Evolutionary conservation across 805 yeast genomes (phyloP).

Genomic region (Candida succiphila): DNA sequence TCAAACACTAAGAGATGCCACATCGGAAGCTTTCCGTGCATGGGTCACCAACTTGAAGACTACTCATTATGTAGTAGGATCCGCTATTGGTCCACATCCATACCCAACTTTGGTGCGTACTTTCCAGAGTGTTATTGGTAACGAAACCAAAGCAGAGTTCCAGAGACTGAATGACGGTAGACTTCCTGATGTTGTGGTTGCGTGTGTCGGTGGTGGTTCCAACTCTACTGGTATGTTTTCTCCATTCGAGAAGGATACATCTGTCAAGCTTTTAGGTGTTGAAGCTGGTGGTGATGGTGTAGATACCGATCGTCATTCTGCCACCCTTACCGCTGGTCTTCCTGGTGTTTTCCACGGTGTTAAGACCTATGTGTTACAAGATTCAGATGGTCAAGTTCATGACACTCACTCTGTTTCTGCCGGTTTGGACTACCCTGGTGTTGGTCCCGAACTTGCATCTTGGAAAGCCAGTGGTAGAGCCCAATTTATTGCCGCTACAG

Average conservation of each 20-base stretch:
- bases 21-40: conserved; percentile 89
- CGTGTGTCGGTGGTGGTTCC: conserved; percentile 99
- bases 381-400: conserved; percentile 87
- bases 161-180: conserved; percentile 67
- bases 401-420: conserved; percentile 98
- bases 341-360: conserved; percentile 99
- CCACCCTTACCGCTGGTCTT: conserved; percentile 88
- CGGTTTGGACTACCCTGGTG: conserved; percentile 98
- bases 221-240: conserved; percentile 94
- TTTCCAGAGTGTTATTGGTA: conserved; percentile 95
- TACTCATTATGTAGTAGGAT: conserved; percentile 94
- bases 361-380: conserved; percentile 86
- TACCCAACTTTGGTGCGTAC: conserved; percentile 97
- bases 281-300: conserved; percentile 99
- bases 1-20: conserved; percentile 92
- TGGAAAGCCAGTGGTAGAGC: conserved; percentile 97
- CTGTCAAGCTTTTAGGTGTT: conserved; percentile 80
- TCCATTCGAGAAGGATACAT: conserved; percentile 76
- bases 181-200: conserved; percentile 89
- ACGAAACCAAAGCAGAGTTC: conserved; percentile 89
- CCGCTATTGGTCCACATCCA: conserved; percentile 99
- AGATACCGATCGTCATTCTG: conserved; percentile 83
- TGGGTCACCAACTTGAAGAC: conserved; percentile 86
- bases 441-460: conserved; percentile 93
- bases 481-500: conserved; percentile 82